Conservation (phyloP, 805 yeast species). For the Huiozyma naganishii region DNA sequence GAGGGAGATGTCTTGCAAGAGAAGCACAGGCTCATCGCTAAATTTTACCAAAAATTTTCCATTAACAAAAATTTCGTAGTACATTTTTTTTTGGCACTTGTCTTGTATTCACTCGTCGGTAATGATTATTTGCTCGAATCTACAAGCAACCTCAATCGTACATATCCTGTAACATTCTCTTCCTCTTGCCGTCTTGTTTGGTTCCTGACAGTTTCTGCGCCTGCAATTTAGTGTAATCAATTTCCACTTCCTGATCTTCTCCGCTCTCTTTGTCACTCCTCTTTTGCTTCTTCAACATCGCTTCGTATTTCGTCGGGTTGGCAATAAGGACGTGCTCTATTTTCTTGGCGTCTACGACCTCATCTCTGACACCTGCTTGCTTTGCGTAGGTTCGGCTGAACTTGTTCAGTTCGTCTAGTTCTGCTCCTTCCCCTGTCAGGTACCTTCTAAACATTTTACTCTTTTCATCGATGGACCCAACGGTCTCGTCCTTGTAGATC, state of each 20-base stretch:
- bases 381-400: constrained; percentile 39
- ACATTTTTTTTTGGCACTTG: neutral
- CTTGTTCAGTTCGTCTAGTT: constrained; percentile 37
- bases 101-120: no score
- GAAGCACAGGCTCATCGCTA: constrained; percentile 6
- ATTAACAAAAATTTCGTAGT: neutral
- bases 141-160: constrained; percentile 11
- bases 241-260: neutral
- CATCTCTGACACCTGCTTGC: constrained; percentile 20
- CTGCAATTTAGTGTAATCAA: constrained; percentile 1
- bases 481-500: constrained; percentile 23
- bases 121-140: no score
- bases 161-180: constrained; percentile 10
- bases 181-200: constrained; percentile 10
- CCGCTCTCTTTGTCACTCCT: neutral
- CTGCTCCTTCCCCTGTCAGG: constrained; percentile 46
- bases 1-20: neutral
- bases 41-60: neutral
- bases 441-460: constrained; percentile 42
- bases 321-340: constrained; percentile 25
- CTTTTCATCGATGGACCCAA: constrained; percentile 30
- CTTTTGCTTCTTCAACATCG: constrained; percentile 11
- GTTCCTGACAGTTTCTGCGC: constrained; percentile 18
- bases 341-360: constrained; percentile 17
- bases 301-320: constrained; percentile 27